Percentiles rank a stretch among this genome's conserved stretches.
Evolutionary conservation across 352 stramenopile species (phyloP).

Genomic region (Phytophthora macrochlamydospora): DNA sequence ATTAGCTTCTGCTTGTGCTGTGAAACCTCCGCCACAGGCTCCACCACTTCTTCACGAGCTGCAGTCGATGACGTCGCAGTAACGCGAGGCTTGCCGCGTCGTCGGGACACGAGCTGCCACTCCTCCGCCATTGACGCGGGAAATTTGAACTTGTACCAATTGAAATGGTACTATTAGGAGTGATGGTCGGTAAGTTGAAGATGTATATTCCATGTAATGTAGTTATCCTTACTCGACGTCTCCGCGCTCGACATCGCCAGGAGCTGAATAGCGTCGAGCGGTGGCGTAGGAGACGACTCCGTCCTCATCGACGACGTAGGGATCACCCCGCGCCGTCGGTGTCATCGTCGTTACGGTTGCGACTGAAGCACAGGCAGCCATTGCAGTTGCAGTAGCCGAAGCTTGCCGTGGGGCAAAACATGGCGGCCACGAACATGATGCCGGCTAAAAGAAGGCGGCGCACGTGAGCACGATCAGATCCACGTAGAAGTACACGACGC

Average conservation of each 20-base stretch:
- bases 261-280: slow-evolving; percentile 10
- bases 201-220: not conserved
- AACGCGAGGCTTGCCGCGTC: slow-evolving; percentile 21
- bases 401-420: slow-evolving; percentile 35
- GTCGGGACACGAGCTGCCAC: slow-evolving; percentile 36
- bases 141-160: not conserved
- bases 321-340: slow-evolving; percentile 20
- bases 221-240: not conserved
- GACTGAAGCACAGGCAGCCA: slow-evolving; percentile 36
- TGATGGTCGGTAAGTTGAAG: slow-evolving; percentile 4
- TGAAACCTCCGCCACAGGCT: slow-evolving; percentile 34
- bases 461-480: slow-evolving; percentile 59
- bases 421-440: slow-evolving; percentile 34
- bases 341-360: slow-evolving; percentile 18
- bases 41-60: slow-evolving; percentile 29
- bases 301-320: slow-evolving; percentile 32
- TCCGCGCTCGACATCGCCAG: slow-evolving; percentile 25
- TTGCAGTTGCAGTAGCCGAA: slow-evolving; percentile 43
- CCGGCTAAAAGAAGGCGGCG: slow-evolving; percentile 43
- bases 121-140: slow-evolving; percentile 26
- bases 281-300: slow-evolving; percentile 25
- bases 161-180: not conserved
- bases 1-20: slow-evolving; percentile 44
- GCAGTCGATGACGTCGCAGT: not conserved
- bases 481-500: slow-evolving; percentile 72